A percentile compares a stretch with the other conserved stretches of the same genome.
Conservation (phyloP, 176 grass and related monocot species). For the Poa annua region DNA sequence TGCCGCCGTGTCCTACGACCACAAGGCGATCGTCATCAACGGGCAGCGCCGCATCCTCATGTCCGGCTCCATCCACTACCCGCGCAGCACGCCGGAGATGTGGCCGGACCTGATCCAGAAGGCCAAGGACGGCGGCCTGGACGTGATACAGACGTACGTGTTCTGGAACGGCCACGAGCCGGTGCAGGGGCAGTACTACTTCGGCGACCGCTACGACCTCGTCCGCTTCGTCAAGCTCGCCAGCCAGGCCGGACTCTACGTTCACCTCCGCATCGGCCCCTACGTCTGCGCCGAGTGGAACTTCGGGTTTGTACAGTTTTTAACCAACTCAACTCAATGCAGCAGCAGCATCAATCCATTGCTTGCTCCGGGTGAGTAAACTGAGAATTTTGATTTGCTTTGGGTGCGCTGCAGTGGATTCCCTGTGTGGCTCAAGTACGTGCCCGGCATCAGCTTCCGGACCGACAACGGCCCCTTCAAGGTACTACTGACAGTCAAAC, state of each 20-base stretch:
- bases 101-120: constrained; percentile 97
- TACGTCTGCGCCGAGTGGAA: constrained; percentile 99
- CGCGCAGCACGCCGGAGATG: constrained; percentile 99
- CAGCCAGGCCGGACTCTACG: constrained; percentile 75
- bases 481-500: constrained; percentile 34
- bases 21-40: constrained; percentile 62
- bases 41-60: constrained; percentile 82
- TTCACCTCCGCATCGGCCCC: constrained; percentile 91
- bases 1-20: constrained; percentile 80
- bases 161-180: constrained; percentile 99
- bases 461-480: constrained; percentile 94
- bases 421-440: constrained; percentile 97
- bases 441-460: constrained; percentile 90
- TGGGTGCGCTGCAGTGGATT: constrained; percentile 67
- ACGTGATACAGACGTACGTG: constrained; percentile 92
- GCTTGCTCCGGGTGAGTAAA: not conserved
- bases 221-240: constrained; percentile 92
- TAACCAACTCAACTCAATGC: not conserved
- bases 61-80: constrained; percentile 98
- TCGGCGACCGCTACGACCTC: constrained; percentile 84
- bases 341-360: not conserved
- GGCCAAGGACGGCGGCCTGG: constrained; percentile 91
- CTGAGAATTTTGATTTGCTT: not conserved
- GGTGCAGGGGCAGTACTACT: constrained; percentile 83
- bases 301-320: constrained; percentile 53